phyloP scores from a whole-genome alignment of 257 asterid genomes.

The Euphrasia confusa region DNA sequence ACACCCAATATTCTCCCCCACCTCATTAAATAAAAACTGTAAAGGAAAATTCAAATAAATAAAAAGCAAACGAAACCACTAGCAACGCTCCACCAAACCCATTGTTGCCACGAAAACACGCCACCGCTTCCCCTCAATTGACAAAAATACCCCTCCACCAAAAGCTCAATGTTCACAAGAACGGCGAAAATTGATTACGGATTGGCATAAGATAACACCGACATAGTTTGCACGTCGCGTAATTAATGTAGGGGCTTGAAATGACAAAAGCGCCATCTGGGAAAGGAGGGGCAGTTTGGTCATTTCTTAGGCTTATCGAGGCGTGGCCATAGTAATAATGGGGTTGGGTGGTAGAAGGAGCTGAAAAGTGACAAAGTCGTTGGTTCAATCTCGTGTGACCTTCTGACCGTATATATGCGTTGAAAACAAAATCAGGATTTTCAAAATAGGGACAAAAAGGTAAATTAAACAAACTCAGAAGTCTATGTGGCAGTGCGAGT shows the following conservation, averaged over 20 bases:
- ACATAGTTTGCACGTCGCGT: background rate
- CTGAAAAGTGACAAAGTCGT: background rate
- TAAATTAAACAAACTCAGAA: background rate
- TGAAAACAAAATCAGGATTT: slow-evolving; percentile 30
- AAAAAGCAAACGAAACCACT: slow-evolving; percentile 28
- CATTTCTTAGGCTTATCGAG: background rate
- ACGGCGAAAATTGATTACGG: background rate
- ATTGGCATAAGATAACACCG: too few relatives aligned
- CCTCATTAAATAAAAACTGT: background rate
- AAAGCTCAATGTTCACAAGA: background rate
- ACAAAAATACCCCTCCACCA: slow-evolving; percentile 33
- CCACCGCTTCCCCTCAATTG: slow-evolving; percentile 31
- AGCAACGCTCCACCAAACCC: slow-evolving; percentile 53
- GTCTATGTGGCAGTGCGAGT: slow-evolving; percentile 25
- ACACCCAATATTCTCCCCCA: slow-evolving; percentile 20
- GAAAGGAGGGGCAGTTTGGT: slow-evolving; percentile 15
- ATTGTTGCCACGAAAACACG: slow-evolving; percentile 53
- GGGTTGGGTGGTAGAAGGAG: slow-evolving; percentile 5
- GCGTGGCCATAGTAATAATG: slow-evolving; percentile 1
- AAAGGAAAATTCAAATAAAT: background rate
- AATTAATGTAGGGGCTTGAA: slow-evolving; percentile 3
- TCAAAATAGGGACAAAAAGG: slow-evolving; percentile 15
- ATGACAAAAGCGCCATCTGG: slow-evolving; percentile 22
- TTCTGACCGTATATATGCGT: slow-evolving; percentile 30
- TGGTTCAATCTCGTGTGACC: background rate